phyloP scores from a whole-genome alignment of 495 filamentous ascomycete species.

The Xylaria scruposa region DNA sequence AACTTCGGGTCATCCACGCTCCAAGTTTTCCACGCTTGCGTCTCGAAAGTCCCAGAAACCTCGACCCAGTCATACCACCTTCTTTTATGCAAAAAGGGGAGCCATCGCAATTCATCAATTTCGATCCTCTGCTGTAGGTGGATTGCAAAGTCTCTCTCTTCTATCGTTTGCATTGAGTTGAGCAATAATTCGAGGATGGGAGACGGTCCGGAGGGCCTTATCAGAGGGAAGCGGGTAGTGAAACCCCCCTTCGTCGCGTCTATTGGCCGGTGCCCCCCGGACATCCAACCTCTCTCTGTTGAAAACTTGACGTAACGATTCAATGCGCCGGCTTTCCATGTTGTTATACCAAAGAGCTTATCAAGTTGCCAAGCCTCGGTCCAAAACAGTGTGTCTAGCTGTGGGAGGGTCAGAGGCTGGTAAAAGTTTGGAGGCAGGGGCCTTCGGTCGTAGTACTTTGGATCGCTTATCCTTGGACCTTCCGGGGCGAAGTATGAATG shows the following conservation, averaged over 20 bases:
- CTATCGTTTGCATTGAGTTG: neutral
- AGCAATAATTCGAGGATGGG: neutral
- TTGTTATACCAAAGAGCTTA: fast-evolving
- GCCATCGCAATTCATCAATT: constrained; percentile 1
- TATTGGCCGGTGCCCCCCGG: neutral
- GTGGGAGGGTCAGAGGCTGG: neutral
- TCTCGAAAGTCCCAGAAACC: neutral
- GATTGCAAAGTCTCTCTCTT: neutral
- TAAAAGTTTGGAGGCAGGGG: neutral
- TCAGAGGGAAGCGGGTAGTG: neutral
- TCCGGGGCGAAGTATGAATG: neutral
- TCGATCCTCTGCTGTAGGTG: neutral
- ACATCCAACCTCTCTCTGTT: neutral
- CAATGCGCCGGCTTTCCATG: constrained; percentile 12
- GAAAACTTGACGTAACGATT: neutral
- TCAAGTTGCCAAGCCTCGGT: neutral
- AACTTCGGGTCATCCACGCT: neutral
- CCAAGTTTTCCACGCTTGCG: neutral
- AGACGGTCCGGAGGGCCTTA: neutral
- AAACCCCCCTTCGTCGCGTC: neutral
- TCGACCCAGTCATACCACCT: constrained; percentile 13
- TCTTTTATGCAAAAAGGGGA: neutral
- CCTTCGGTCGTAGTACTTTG: constrained; percentile 17
- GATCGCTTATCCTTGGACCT: constrained; percentile 3
- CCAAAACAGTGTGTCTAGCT: neutral